Conservation (phyloP, 495 filamentous ascomycete genomes). For the Clavariopsis aquatica region DNA sequence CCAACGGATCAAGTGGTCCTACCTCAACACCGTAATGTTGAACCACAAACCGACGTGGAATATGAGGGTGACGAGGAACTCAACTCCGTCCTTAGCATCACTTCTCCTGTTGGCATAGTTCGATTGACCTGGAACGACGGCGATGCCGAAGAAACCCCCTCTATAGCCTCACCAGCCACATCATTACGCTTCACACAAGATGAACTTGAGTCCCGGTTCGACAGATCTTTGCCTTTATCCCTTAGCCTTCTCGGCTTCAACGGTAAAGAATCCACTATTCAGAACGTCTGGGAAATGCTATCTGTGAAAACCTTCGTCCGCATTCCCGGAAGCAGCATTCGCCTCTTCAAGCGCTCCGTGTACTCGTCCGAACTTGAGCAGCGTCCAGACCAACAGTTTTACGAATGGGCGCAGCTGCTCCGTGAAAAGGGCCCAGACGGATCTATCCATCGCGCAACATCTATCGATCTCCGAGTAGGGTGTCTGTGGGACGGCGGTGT, state of each 20-base stretch:
- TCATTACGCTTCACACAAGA: slow-evolving; percentile 14
- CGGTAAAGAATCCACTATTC: slow-evolving; percentile 23
- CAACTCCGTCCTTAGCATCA: slow-evolving; percentile 10
- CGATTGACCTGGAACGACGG: slow-evolving; percentile 18
- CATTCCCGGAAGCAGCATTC: slow-evolving; percentile 18
- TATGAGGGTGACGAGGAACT: slow-evolving; percentile 26
- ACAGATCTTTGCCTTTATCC: slow-evolving; percentile 29
- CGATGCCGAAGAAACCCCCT: slow-evolving; percentile 9
- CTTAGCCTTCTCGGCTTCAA: slow-evolving; percentile 32
- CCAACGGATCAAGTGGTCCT: slow-evolving; percentile 37
- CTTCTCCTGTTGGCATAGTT: slow-evolving; percentile 13
- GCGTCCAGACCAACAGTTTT: slow-evolving; percentile 20
- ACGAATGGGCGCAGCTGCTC: slow-evolving; percentile 40
- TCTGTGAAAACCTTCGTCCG: slow-evolving; percentile 33
- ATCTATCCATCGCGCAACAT: slow-evolving; percentile 20
- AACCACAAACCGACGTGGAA: neutral
- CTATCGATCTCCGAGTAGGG: slow-evolving; percentile 47
- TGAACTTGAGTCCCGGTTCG: slow-evolving; percentile 29
- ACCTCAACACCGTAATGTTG: neutral
- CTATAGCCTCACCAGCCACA: slow-evolving; percentile 16
- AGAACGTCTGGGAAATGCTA: slow-evolving; percentile 40
- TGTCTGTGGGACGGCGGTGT: slow-evolving; percentile 45
- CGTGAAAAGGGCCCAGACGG: slow-evolving; percentile 40
- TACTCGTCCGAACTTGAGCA: slow-evolving; percentile 31
- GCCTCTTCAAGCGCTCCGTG: slow-evolving; percentile 25